Evolutionary conservation across 768 basidiomycete species (phyloP).

Genomic region (Sporobolomyces roseus): DNA sequence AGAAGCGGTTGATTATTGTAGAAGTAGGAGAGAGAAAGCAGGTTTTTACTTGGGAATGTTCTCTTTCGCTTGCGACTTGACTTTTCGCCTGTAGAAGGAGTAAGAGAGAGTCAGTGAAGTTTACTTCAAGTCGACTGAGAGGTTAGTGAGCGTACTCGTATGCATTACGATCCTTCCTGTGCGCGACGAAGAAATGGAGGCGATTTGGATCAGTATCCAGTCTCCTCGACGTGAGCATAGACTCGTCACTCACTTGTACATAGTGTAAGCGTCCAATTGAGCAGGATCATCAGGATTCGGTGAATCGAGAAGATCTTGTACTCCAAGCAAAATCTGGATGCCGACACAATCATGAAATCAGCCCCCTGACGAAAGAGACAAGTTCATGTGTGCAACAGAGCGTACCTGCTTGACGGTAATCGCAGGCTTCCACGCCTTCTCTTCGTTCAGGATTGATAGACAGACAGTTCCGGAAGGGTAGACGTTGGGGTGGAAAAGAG

Average conservation of each 20-base stretch:
- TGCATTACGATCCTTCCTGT: conserved; percentile 84
- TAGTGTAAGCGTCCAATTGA: conserved; percentile 95
- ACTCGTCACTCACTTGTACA: conserved; percentile 75
- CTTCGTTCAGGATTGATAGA: conserved; percentile 94
- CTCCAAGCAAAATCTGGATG: conserved; percentile 80
- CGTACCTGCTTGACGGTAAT: conserved; percentile 96
- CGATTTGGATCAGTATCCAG: too few relatives aligned
- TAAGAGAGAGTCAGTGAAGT: neutral
- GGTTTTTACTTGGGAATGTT: conserved; percentile 69
- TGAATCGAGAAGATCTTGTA: conserved; percentile 90
- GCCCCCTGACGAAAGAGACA: too few relatives aligned
- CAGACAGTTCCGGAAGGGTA: conserved; percentile 99
- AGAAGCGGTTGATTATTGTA: neutral
- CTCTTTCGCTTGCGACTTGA: conserved; percentile 81
- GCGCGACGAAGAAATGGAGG: too few relatives aligned
- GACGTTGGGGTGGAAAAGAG: conserved; percentile 96
- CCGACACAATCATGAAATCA: too few relatives aligned
- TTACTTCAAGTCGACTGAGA: too few relatives aligned
- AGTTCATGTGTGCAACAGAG: too few relatives aligned
- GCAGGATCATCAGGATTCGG: conserved; percentile 97
- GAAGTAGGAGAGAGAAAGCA: neutral
- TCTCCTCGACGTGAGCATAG: too few relatives aligned
- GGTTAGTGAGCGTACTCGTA: conserved; percentile 65
- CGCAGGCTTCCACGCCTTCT: conserved; percentile 97
- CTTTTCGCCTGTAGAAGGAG: conserved; percentile 58